Evolutionary conservation across 1,139 yeast genomes (phyloP), one percentile per base, ranked within the genome.

Genomic region (Candida labiduridarum): DNA sequence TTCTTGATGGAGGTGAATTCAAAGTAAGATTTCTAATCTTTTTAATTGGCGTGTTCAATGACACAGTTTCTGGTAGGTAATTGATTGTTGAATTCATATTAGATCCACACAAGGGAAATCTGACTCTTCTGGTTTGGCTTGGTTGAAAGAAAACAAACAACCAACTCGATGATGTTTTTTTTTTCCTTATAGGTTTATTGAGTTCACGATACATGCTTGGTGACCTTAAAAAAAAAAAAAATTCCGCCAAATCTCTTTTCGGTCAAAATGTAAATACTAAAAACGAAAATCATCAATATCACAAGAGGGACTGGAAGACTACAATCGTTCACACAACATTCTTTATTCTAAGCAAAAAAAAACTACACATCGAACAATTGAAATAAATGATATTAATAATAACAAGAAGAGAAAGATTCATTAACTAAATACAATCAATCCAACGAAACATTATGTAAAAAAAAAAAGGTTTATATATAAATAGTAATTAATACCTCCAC

Each of bases 11-110:
- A 2, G 79, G 78, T 5, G 78, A 73, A 41, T 66, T 60, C 34
- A 76, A 59, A 3, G 67, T 61, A 41, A 76, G 62, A 43, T 66
- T 63, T 47, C 67, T 60, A 50, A 76, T 73, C 56, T 66, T 67
- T 53, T 70, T 73, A 44, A 74, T 76, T 18, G 80, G 80, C 0
- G 80, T 76, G 50, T 62, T 70, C 46, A 76, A 62, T 44, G 56
- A 57, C 43, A 51, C 55, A 47, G 38, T 8, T 25, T 25, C 44
- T 30, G 36, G 36, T 30, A 35, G 31, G 19, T 36, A 41, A 40
- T 35, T 27, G 40, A 35, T 35, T 12, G 44, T 34, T 25, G 45
- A 42, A n/a, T 42, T 39, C 45, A 42, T 42, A 12, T 11, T 31
- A 12, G 14, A 14, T 12, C 16, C 35, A 41, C 15, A 3, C 11